Evolutionary conservation across 345 rosid genomes (phyloP).

Genomic region (Aegle marmelos): DNA sequence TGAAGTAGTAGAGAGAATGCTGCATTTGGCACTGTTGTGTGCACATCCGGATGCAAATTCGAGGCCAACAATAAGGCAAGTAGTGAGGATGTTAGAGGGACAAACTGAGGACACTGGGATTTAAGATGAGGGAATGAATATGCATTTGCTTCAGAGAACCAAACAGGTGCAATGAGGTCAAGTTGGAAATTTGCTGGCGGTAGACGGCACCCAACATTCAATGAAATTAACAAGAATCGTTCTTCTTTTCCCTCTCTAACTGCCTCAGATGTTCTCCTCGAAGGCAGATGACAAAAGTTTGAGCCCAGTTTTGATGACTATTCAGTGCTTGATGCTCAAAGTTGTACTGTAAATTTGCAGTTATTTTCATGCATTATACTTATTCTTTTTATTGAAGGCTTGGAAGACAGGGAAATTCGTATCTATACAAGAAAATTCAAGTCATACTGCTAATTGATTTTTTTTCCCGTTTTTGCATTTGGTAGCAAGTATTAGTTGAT

Average conservation of each 20-base stretch:
- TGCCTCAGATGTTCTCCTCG: constrained; percentile 17
- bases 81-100: constrained; percentile 40
- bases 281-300: constrained; percentile 21
- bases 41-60: constrained; percentile 34
- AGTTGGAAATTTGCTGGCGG: neutral
- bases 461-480: neutral
- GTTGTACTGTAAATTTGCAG: neutral
- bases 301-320: neutral
- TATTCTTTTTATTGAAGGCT: neutral
- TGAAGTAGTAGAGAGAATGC: constrained; percentile 34
- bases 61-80: constrained; percentile 54
- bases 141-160: constrained; percentile 14
- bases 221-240: constrained; percentile 14
- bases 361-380: neutral
- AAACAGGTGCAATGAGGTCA: constrained; percentile 12
- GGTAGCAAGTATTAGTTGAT: neutral
- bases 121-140: constrained; percentile 20
- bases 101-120: constrained; percentile 17
- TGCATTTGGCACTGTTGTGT: constrained; percentile 47
- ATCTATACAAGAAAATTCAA: neutral
- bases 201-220: constrained; percentile 18
- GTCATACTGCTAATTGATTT: neutral
- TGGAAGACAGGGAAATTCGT: neutral
- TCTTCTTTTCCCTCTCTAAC: constrained; percentile 11
- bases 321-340: neutral